A percentile compares a stretch with the other conserved stretches of the same genome.
These are phyloP conservation scores for Arabis hirsuta DNA, from an alignment of 345 rosid species.

Conservation along the genomic window DNA sequence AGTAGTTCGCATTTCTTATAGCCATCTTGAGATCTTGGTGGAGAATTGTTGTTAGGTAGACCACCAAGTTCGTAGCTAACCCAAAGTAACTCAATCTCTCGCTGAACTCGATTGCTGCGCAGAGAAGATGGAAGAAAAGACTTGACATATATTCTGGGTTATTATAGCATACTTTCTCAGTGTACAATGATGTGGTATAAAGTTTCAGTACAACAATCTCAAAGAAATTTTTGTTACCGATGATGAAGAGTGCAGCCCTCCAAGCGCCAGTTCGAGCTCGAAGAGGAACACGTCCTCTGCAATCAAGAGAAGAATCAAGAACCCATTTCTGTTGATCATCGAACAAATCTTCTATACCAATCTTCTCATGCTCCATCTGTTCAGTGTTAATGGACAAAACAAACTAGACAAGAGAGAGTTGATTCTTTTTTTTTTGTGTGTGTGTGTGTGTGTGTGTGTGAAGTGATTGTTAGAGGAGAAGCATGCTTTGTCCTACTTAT, in stretches of 20 bases:
- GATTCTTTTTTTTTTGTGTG: no score
- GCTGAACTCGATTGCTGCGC: slow-evolving; percentile 84
- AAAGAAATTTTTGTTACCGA: slow-evolving; percentile 45
- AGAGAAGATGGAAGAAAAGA: slow-evolving; percentile 18
- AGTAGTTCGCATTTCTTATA: slow-evolving; percentile 76
- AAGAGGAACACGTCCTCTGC: slow-evolving; percentile 56
- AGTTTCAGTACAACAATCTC: neutral
- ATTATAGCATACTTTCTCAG: slow-evolving; percentile 18
- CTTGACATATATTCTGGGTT: neutral
- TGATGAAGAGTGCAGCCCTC: slow-evolving; percentile 75
- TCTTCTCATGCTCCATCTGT: slow-evolving; percentile 30
- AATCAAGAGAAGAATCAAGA: slow-evolving; percentile 66
- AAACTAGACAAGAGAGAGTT: slow-evolving; percentile 15
- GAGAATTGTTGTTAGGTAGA: slow-evolving; percentile 76
- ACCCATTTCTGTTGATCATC: slow-evolving; percentile 64
- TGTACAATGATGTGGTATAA: slow-evolving; percentile 8
- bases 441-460: slow-evolving; percentile 15
- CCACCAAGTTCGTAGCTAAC: slow-evolving; percentile 76
- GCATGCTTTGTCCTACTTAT: slow-evolving; percentile 31
- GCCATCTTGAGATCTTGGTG: slow-evolving; percentile 90
- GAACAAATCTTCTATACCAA: slow-evolving; percentile 23
- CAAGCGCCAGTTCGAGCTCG: slow-evolving; percentile 76
- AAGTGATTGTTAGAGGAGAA: slow-evolving; percentile 35
- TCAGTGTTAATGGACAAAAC: slow-evolving; percentile 7
- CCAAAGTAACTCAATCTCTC: slow-evolving; percentile 95